A percentile compares a stretch with the other conserved stretches of the same genome.
phyloP scores from a whole-genome alignment of 192 early-diverging fungal species.

The Podila epicladia region DNA sequence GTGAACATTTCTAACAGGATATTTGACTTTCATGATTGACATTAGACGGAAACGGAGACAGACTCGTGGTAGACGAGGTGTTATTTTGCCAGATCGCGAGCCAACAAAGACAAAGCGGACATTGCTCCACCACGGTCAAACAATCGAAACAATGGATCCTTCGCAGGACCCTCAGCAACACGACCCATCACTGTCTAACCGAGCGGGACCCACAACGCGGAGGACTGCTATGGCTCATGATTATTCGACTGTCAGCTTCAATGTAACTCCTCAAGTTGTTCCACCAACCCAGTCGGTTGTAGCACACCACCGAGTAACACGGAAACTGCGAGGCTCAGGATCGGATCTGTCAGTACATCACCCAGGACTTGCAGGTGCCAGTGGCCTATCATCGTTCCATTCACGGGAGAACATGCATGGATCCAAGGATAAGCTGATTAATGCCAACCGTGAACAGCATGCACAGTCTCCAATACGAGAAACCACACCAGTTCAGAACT shows the following conservation, averaged over 20 bases:
- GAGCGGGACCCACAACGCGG: constrained; percentile 36
- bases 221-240: constrained; percentile 46
- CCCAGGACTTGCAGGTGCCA: constrained; percentile 6
- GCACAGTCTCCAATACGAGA: constrained; percentile 47
- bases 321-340: constrained; percentile 40
- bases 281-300: constrained; percentile 42
- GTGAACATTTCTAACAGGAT: background rate
- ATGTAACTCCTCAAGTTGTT: constrained; percentile 2
- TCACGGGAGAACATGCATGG: constrained; percentile 20
- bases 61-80: constrained; percentile 73
- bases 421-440: constrained; percentile 32
- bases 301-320: constrained; percentile 21
- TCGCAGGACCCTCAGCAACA: constrained; percentile 23
- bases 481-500: constrained; percentile 36
- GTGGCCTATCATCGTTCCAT: background rate
- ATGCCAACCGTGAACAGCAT: constrained; percentile 15
- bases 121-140: constrained; percentile 53
- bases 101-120: constrained; percentile 71
- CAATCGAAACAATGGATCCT: constrained; percentile 54
- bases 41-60: constrained; percentile 85
- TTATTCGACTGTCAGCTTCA: constrained; percentile 26
- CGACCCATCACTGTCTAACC: constrained; percentile 10
- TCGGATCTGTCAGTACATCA: constrained; percentile 42
- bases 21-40: background rate
- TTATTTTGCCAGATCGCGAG: constrained; percentile 76